phyloP scores from a whole-genome alignment of 2,329 filamentous ascomycete genomes.

The Blastomyces gilchristii region DNA sequence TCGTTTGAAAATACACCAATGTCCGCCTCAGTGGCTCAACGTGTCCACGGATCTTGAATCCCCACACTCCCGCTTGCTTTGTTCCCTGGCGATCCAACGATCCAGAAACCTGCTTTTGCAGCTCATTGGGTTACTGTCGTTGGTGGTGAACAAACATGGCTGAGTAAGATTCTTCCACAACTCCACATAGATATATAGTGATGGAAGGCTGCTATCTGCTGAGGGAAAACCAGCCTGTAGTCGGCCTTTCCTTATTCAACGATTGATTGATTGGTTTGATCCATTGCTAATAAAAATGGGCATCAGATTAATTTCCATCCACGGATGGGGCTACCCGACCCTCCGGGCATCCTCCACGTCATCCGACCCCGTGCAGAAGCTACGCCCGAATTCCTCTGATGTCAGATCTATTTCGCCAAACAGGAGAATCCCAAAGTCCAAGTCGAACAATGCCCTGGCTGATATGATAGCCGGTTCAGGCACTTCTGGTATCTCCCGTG shows the following conservation, averaged over 20 bases:
- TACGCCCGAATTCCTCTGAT: constrained; percentile 23
- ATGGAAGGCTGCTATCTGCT: neutral
- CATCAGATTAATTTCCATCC: constrained; percentile 14
- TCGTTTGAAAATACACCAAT: constrained; percentile 1
- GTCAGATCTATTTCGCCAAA: constrained; percentile 27
- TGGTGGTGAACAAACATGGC: constrained; percentile 11
- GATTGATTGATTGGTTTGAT: neutral
- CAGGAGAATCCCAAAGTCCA: constrained; percentile 34
- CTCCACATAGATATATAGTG: neutral
- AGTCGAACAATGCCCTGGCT: constrained; percentile 35
- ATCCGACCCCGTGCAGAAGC: constrained; percentile 11
- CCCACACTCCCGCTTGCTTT: constrained; percentile 3
- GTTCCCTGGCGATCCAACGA: constrained; percentile 3
- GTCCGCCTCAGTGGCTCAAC: constrained; percentile 2
- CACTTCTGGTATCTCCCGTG: constrained; percentile 18
- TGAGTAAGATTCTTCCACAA: constrained; percentile 10
- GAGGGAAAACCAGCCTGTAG: neutral
- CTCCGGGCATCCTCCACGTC: constrained; percentile 8
- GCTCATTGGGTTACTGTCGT: neutral
- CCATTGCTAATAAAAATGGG: constrained; percentile 1
- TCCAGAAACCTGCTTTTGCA: neutral
- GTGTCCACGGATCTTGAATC: constrained; percentile 4
- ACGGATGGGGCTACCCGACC: constrained; percentile 11
- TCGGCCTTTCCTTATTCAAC: neutral
- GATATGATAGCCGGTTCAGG: constrained; percentile 25